Evolutionary conservation across 2,329 filamentous ascomycete genomes (phyloP), one percentile per base, ranked within the genome.

Genomic region (Aspergillus quadricinctus): DNA sequence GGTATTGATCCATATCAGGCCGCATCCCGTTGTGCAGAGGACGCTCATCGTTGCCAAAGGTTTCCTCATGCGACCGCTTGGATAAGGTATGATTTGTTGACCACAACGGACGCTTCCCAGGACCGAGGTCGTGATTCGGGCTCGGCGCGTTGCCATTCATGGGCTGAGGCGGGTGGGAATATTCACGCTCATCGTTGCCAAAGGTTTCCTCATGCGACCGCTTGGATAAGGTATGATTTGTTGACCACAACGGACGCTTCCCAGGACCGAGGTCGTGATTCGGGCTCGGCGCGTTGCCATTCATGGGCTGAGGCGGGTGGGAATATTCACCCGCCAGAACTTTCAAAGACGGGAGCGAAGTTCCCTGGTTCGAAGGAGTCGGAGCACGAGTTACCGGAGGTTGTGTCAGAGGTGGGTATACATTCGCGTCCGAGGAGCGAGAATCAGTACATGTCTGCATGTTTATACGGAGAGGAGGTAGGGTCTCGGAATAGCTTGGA

Each of bases 21-120:
- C 77, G 74, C 70, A 73, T 73, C 52, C 77, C 76, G 58, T 80
- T 77, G 58, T 73, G 67, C 28, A 79, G 70, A 1, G 75, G 65
- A 45, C 73, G 69, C 3, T 72, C 68, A 48, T 72, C 76, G 57
- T 66, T 66, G 51, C 73, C 73, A 54, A 76, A 76, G 1, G 71
- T 66, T 23, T 75, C 73, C 43, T 71, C 70, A 54, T 76, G 71
- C 0, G 66, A 66, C 21, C 74, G 69, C 52, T 76, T 76, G 28
- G 66, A 54, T 37, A 67, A 53, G 14, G 61, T 55, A 3, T 64
- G 57, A 17, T 65, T 68, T 0, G 68, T 69, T n/a, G 71, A 66
- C 56, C 70, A 74, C 1, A 71, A 59, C 58, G 70, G 63, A 23
- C 65, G 62, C 57, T 67, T 71, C 19, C 59, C 64, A 19, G 62